Evolutionary conservation across 345 rosid genomes (phyloP).

Genomic region (Syzygium aqueum): DNA sequence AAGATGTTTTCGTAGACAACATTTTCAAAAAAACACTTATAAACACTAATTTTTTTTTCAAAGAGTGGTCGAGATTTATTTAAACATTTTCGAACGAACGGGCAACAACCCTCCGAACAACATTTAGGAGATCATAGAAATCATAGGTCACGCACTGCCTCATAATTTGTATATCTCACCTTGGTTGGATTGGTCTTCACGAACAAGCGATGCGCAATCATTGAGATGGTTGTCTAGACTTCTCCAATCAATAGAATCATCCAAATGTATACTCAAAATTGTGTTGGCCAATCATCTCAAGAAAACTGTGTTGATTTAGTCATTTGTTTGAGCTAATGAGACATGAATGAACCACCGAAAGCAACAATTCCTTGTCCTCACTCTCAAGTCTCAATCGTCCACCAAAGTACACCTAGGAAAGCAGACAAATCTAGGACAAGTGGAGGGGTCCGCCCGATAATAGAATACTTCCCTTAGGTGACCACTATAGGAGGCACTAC

Average conservation of each 20-base stretch:
- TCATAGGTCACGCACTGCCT: no score
- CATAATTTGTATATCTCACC: not conserved
- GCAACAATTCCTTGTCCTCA: not conserved
- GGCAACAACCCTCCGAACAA: not conserved
- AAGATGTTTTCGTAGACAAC: no score
- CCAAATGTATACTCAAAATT: not conserved
- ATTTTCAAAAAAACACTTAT: not conserved
- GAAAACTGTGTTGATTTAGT: not conserved
- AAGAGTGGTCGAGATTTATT: not conserved
- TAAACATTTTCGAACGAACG: not conserved
- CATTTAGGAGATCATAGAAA: not conserved
- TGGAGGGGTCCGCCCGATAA: not conserved
- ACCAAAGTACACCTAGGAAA: not conserved
- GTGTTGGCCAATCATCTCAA: no score
- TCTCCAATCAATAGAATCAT: not conserved
- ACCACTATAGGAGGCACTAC: not conserved
- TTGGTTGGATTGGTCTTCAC: not conserved
- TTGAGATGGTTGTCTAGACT: not conserved
- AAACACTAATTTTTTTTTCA: not conserved
- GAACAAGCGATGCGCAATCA: not conserved
- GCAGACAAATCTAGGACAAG: not conserved
- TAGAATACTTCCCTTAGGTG: not conserved
- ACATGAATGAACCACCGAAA: not conserved
- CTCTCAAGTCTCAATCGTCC: not conserved
- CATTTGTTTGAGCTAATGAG: not conserved